Evolutionary conservation across 2,329 filamentous ascomycete genomes (phyloP), one percentile per base, ranked within the genome.

Genomic region (Shiraia sp.): DNA sequence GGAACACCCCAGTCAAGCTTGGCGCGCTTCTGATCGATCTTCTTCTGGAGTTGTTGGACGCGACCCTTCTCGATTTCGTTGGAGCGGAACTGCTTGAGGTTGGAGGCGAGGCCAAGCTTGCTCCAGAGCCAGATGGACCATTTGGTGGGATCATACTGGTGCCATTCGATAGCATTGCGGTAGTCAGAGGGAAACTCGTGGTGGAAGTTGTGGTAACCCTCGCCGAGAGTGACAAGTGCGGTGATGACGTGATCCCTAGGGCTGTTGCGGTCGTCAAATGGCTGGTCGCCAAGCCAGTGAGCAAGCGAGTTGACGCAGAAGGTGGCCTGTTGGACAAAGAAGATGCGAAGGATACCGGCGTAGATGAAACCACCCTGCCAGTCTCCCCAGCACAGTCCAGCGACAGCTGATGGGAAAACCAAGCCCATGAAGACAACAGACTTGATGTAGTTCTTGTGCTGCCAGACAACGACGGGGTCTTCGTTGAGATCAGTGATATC

Each of bases 261-360:
- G 50, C 63, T 68, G 63, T 72, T 72, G 53, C 70, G 68, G 63
- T 72, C 70, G 46, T 72, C 70, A 43, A 72, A 72, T 24, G 70
- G 70, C 61, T 72, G 70, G 46, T 72, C 70, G 22, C 75, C 75
- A 42, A 78, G 72, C 74, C 74, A 78, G 60, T 78, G 75, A 31
- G 75, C 75, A 35, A 78, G 72, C 7, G 75, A 77, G 68, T 78
- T 78, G 66, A 78, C 75, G 46, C 75, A 78, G 71, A 78, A 78
- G 32, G 75, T 78, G 33, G 74, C 74, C 61, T 78, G 75, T 60
- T 78, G 75, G 43, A 78, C 73, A 60, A 77, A 73, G 64, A 76
- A 75, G 59, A 77, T 75, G 53, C 75, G 72, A 40, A 77, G 71
- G 53, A 78, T 76, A 45, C 75, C 75, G 15, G 71, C 75, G 51